Evolutionary conservation across 2,329 filamentous ascomycete species (phyloP), one percentile per base, ranked within the genome.

Genomic region (Sclerotinia borealis): DNA sequence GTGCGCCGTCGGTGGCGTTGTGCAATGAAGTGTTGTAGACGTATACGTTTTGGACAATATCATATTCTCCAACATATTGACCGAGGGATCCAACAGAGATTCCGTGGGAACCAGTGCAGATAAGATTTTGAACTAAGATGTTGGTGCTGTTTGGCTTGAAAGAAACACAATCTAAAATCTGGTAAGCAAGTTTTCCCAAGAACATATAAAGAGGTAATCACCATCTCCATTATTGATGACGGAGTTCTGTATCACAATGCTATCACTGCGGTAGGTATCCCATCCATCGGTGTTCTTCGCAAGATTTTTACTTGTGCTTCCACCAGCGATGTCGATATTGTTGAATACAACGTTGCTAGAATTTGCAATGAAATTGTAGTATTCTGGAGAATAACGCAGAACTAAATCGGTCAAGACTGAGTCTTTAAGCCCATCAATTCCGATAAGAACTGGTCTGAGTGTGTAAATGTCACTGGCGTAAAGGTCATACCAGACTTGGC

Each of bases 91-190:
- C 88, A n/a, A 90, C 86, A 11, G 83, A 86, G 68, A 91, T 90
- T 45, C 88, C 88, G 70, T 91, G 88, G 3, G 85, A 89, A 39
- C 87, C 86, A 69, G 87, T 87, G 75, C 88, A 91, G 64, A 79
- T 76, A 4, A 91, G 76, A 66, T 86, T 85, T 72, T 90, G 86
- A 6, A 90, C 82, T 4, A 90, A 74, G 9, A 90, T 83, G 67
- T 89, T 81, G 49, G 86, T 90, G 69, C 82, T 86, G 73, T 90
- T 91, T 22, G 87, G 87, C 75, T 91, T 91, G 80, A 91, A 90
- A 0, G 86, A 86, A 15, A 91, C 85, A 65, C 88, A 91, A 72
- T 91, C 83, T 63, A 60, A 19, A 47, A 37, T 17, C 17, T 31
- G 22, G 22, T 52, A 36, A 58, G 27, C 25, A 63, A 43, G 22